phyloP scores from a whole-genome alignment of 176 grass and related monocot genomes.

The Melocanna baccifera region DNA sequence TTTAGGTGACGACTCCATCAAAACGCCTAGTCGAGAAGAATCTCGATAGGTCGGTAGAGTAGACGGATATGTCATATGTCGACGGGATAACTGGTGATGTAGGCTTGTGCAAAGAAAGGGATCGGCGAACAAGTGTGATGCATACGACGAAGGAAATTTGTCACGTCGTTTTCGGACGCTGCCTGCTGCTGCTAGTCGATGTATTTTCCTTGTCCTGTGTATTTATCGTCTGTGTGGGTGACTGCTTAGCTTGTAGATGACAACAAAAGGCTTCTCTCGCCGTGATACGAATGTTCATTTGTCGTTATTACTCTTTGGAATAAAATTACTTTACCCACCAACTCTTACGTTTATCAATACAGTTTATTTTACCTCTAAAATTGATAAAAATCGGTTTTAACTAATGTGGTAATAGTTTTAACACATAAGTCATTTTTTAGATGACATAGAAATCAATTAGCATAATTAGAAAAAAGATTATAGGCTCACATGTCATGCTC shows the following conservation, averaged over 20 bases:
- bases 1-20: neutral
- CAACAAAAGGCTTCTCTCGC: neutral
- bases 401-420: no score
- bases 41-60: neutral
- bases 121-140: slow-evolving; percentile 26
- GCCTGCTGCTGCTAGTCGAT: neutral
- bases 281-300: neutral
- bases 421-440: no score
- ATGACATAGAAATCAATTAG: no score
- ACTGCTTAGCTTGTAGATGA: neutral
- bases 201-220: neutral
- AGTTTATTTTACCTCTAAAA: no score
- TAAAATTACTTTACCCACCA: neutral
- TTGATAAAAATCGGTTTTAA: no score
- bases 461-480: no score
- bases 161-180: slow-evolving; percentile 3
- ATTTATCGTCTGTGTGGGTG: neutral
- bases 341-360: no score
- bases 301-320: neutral
- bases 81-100: neutral
- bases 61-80: neutral
- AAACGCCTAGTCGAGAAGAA: neutral
- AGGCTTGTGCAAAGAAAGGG: neutral
- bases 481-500: no score
- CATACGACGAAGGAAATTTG: neutral